phyloP scores from a whole-genome alignment of 192 early-diverging fungal species.

The Gonapodya sp. region DNA sequence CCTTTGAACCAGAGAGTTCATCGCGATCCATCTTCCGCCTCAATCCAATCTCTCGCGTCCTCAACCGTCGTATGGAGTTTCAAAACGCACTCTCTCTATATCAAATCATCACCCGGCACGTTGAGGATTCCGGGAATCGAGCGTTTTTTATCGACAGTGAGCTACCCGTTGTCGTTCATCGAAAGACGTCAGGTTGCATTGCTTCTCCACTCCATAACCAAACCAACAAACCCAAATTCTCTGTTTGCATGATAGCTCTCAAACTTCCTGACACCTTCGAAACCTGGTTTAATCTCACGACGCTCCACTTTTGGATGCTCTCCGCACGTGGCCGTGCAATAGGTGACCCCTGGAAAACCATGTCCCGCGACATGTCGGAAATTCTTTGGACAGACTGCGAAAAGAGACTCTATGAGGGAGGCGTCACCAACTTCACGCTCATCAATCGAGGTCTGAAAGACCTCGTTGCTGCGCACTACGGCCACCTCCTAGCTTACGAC shows the following conservation, averaged over 20 bases:
- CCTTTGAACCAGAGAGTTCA: background rate
- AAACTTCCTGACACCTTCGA: constrained; percentile 79
- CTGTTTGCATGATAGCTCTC: constrained; percentile 15
- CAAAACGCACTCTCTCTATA: background rate
- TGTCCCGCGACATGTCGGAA: constrained; percentile 69
- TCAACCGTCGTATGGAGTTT: background rate
- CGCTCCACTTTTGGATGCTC: constrained; percentile 89
- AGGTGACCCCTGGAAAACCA: constrained; percentile 32
- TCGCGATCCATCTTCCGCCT: background rate
- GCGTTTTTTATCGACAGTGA: background rate
- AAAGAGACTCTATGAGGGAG: constrained; percentile 67
- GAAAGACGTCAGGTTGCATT: no score
- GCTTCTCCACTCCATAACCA: background rate
- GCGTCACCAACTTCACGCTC: constrained; percentile 66
- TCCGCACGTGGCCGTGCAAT: constrained; percentile 66
- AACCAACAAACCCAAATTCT: background rate
- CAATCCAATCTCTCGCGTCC: background rate
- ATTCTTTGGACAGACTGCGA: constrained; percentile 84
- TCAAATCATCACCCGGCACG: background rate
- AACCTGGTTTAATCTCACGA: constrained; percentile 86
- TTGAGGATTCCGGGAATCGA: background rate
- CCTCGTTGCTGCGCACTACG: constrained; percentile 74
- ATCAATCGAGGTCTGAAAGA: constrained; percentile 67
- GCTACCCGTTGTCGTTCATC: background rate
- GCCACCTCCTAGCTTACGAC: constrained; percentile 82